Percentiles rank a stretch among this genome's conserved stretches.
Evolutionary conservation across 805 yeast species (phyloP).

Genomic region (Teunomyces panamensis): DNA sequence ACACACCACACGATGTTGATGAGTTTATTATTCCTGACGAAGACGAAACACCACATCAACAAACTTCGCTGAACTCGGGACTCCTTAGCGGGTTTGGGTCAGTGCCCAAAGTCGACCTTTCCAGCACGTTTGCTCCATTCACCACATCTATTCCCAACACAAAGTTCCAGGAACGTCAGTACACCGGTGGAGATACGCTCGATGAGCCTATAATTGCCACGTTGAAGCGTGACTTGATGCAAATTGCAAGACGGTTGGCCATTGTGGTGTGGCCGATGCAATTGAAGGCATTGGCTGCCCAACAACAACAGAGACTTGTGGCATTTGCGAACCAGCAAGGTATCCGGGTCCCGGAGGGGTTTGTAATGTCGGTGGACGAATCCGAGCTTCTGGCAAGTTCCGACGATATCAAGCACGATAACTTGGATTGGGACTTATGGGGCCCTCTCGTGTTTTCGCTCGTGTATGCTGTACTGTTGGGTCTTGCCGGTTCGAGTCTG

Average conservation of each 20-base stretch:
- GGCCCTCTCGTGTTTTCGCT: constrained; percentile 68
- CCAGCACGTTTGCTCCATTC: constrained; percentile 34
- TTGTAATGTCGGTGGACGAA: constrained; percentile 25
- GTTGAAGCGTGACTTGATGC: constrained; percentile 37
- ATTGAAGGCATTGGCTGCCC: constrained; percentile 31
- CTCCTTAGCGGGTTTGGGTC: constrained; percentile 9
- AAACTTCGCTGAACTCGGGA: background rate
- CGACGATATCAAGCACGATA: constrained; percentile 10
- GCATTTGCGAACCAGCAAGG: constrained; percentile 37
- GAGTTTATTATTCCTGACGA: constrained; percentile 41
- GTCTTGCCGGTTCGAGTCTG: constrained; percentile 20
- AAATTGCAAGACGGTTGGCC: constrained; percentile 34
- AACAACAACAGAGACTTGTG: constrained; percentile 32
- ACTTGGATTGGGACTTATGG: constrained; percentile 63
- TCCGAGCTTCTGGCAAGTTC: constrained; percentile 10
- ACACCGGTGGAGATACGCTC: constrained; percentile 66
- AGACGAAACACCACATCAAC: constrained; percentile 10
- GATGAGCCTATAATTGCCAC: constrained; percentile 68
- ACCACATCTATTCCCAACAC: constrained; percentile 16
- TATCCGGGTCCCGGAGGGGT: constrained; percentile 33
- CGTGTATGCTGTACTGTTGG: constrained; percentile 50
- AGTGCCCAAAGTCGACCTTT: constrained; percentile 34
- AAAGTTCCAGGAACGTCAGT: constrained; percentile 46
- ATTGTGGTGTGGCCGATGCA: constrained; percentile 46
- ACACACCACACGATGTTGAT: constrained; percentile 18